Conservation (phyloP, 257 asterid genomes). For the Penstemon eatonii region DNA sequence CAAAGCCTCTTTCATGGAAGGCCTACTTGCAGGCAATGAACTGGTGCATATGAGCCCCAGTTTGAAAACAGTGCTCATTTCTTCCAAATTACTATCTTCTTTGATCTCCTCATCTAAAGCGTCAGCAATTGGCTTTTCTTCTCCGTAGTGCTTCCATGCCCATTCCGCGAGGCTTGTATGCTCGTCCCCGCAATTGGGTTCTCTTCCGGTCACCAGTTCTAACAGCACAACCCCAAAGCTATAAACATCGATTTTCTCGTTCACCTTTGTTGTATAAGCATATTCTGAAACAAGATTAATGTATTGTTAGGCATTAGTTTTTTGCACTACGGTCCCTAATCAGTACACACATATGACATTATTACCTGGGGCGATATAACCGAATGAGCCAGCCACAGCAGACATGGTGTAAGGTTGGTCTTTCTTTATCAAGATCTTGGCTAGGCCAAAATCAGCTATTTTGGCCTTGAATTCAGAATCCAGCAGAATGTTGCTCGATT, state of each 20-base stretch:
- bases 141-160: slow-evolving; percentile 73
- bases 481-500: slow-evolving; percentile 53
- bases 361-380: slow-evolving; percentile 61
- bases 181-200: slow-evolving; percentile 63
- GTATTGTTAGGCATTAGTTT: slow-evolving; percentile 1
- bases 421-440: slow-evolving; percentile 42
- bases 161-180: slow-evolving; percentile 77
- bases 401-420: slow-evolving; percentile 49
- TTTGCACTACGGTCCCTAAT: background rate
- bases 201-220: slow-evolving; percentile 55
- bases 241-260: slow-evolving; percentile 54
- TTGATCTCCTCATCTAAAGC: slow-evolving; percentile 49
- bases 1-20: slow-evolving; percentile 71
- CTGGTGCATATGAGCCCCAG: slow-evolving; percentile 79
- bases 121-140: slow-evolving; percentile 47
- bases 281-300: slow-evolving; percentile 52
- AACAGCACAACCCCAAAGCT: slow-evolving; percentile 57
- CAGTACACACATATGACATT: slow-evolving; percentile 12
- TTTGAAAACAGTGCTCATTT: slow-evolving; percentile 51
- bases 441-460: slow-evolving; percentile 64
- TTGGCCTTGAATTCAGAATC: slow-evolving; percentile 50
- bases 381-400: slow-evolving; percentile 59
- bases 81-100: slow-evolving; percentile 52
- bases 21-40: slow-evolving; percentile 58
- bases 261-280: slow-evolving; percentile 56